A percentile compares a stretch with the other conserved stretches of the same genome.
These are phyloP conservation scores for Colletotrichum phormii DNA, from an alignment of 2,329 filamentous ascomycete species.

Conservation along the genomic window DNA sequence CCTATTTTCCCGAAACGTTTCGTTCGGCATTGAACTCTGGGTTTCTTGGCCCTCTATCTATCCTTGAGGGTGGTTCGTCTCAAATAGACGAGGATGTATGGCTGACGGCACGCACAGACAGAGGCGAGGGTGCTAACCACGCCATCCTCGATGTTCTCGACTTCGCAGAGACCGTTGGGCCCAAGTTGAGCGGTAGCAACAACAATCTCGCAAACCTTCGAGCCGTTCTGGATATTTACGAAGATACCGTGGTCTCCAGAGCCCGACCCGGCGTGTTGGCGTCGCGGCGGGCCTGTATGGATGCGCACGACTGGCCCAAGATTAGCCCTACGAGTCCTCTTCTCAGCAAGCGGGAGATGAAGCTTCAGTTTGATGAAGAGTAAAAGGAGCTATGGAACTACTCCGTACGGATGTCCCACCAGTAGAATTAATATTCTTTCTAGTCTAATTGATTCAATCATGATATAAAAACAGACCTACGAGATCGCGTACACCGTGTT, in stretches of 20 bases:
- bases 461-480: too few species aligned
- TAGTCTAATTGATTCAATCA: background rate
- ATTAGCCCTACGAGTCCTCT: constrained; percentile 52
- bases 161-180: constrained; percentile 50
- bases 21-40: background rate
- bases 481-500: background rate
- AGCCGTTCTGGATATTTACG: constrained; percentile 52
- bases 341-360: constrained; percentile 51
- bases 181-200: constrained; percentile 33
- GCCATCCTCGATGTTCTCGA: constrained; percentile 63
- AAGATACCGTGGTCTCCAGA: constrained; percentile 56
- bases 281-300: constrained; percentile 64
- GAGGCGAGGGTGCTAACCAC: constrained; percentile 69
- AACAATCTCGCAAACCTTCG: constrained; percentile 38
- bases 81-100: background rate
- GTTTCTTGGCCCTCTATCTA: background rate
- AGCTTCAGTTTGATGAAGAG: constrained; percentile 46
- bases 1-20: background rate
- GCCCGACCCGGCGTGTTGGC: constrained; percentile 59
- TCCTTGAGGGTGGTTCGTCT: background rate
- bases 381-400: constrained; percentile 9
- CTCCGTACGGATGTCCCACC: background rate
- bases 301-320: constrained; percentile 62
- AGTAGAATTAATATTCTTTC: background rate
- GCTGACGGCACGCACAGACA: constrained; percentile 50